Conservation (phyloP, 176 grass and related monocot genomes). For the Carex littledalei region DNA sequence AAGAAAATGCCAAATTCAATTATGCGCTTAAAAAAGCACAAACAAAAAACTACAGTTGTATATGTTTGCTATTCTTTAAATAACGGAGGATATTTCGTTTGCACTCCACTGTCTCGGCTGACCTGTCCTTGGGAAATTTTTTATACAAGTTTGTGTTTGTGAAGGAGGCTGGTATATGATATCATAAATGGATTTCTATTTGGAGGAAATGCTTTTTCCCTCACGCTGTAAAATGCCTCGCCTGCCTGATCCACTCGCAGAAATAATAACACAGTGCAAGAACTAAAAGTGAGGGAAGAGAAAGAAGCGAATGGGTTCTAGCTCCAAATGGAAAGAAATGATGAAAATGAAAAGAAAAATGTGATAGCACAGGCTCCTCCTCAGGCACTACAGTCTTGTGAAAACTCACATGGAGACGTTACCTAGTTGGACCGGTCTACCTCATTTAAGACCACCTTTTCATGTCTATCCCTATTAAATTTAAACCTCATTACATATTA, state of each 20-base stretch:
- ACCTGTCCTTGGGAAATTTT: conserved; percentile 4
- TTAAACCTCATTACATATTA: too few relatives aligned
- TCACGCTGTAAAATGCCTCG: conserved; percentile 4
- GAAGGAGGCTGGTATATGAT: background rate
- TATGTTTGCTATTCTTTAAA: background rate
- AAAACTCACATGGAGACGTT: conserved; percentile 30
- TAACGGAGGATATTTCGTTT: background rate
- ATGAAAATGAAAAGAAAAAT: conserved; percentile 11
- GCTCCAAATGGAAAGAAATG: conserved; percentile 17
- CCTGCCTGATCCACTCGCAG: background rate
- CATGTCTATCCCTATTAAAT: too few relatives aligned
- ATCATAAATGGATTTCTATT: conserved; percentile 35
- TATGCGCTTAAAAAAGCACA: too few relatives aligned
- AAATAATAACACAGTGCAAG: conserved; percentile 12
- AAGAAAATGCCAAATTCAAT: too few relatives aligned
- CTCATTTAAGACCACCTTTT: conserved; percentile 5
- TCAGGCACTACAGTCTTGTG: conserved; percentile 24
- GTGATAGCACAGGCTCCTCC: conserved; percentile 16
- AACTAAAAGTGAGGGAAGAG: background rate
- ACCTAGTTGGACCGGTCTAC: conserved; percentile 19
- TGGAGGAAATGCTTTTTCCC: conserved; percentile 19
- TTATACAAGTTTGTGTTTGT: conserved; percentile 33
- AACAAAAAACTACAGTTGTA: background rate
- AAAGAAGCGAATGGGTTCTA: background rate
- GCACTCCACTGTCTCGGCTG: background rate